Conservation (phyloP, 2,329 filamentous ascomycete species). For the Monosporascus sp. region DNA sequence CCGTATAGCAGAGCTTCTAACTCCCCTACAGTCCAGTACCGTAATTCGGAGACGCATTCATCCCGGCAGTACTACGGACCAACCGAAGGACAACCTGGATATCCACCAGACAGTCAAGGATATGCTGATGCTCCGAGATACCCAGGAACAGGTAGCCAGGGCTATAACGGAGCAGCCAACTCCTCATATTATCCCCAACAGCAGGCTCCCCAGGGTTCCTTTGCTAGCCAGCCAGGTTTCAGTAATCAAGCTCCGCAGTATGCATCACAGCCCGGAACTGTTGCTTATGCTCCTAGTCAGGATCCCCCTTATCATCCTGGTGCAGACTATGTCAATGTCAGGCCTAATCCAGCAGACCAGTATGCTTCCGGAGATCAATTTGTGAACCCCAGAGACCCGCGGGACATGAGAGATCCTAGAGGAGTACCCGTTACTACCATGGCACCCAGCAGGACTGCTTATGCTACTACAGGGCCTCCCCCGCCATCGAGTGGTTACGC, state of each 20-base stretch:
- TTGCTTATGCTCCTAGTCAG: conserved; percentile 19
- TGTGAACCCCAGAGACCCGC: conserved; percentile 12
- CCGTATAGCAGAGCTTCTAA: conserved; percentile 52
- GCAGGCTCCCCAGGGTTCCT: conserved; percentile 27
- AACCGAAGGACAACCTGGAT: conserved; percentile 29
- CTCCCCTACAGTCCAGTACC: conserved; percentile 54
- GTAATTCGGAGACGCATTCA: conserved; percentile 47
- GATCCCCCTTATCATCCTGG: conserved; percentile 27
- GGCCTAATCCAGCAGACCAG: background rate
- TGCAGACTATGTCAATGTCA: conserved; percentile 22
- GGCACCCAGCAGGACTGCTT: conserved; percentile 24
- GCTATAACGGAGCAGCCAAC: conserved; percentile 43
- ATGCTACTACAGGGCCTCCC: conserved; percentile 24
- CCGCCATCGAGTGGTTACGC: conserved; percentile 22
- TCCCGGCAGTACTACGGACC: conserved; percentile 45
- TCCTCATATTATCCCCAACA: conserved; percentile 28
- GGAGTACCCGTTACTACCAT: conserved; percentile 26
- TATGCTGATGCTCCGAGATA: conserved; percentile 44
- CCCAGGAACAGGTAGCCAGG: conserved; percentile 44
- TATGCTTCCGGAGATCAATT: conserved; percentile 17
- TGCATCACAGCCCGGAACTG: conserved; percentile 18
- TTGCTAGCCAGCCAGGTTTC: conserved; percentile 23
- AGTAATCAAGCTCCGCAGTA: conserved; percentile 23
- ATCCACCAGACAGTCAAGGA: conserved; percentile 27
- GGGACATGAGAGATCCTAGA: conserved; percentile 17